Base-by-base conservation (phyloP, 2,329 filamentous ascomycete genomes). In the Cordyceps cicadae region DNA sequence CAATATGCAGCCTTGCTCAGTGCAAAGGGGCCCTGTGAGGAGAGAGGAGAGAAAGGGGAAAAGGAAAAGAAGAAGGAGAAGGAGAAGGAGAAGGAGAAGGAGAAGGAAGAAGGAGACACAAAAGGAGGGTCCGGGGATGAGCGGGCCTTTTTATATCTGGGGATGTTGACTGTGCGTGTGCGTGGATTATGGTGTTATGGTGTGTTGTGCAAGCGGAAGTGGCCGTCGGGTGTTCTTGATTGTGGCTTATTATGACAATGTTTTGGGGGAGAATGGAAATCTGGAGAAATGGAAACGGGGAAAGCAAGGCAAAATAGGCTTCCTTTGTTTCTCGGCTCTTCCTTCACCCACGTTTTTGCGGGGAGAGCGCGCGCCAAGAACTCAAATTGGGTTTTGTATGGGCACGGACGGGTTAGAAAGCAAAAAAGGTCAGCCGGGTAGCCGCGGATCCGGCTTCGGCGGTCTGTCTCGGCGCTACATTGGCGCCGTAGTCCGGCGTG, bases 361-460 rank as follows among this genome's bases (percentile, higher is more conserved):
- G 52, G 52, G 37, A 8, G 14, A 21, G 21, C 19, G 34, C 32
- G 4, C 52, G 37, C 52, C 52, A 54, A 41, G 52, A 43, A 15
- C 29, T 29, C 29, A 29, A 24, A 24, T 24, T 24, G 24, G 24
- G 2, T 24, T 4, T 24, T 24, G 24, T 24, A 24, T 24, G 24
- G 24, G 24, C 24, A 24, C 2, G 2, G n/a, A n/a, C n/a, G n/a
- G n/a, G n/a, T n/a, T n/a, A n/a, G n/a, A n/a, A n/a, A n/a, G n/a
- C n/a, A n/a, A n/a, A 32, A 50, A 29, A 7, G 24, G 5, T 29
- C 50, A 14, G 32, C 50, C 17, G 52, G 24, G 5, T 21, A 8
- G n/a, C 17, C 39, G 54, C 54, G 19, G 43, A 54, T 54, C 52
- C 52, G 52, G 52, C 52, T 54, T 54, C 52, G 52, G 37, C 52